Evolutionary conservation across 305 asterid genomes (phyloP), one percentile per base, ranked within the genome.

Genomic region (Fraxinus greggii): DNA sequence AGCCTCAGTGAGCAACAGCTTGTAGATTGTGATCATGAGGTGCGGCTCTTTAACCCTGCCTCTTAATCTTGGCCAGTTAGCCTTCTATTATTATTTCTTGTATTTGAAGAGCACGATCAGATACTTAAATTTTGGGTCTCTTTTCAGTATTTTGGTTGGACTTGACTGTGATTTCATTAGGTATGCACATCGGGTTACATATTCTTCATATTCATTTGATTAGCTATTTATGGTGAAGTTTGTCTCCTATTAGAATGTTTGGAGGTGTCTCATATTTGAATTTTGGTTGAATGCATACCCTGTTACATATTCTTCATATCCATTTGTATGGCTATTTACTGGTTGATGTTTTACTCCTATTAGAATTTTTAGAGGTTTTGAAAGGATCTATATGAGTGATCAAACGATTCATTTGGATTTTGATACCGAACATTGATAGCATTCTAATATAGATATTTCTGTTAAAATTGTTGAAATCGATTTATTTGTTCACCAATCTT

Each of bases 1-100:
- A 86, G 85, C 77, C 89, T 86, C 85, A 83, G 89, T 63, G 89
- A 86, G 79, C 89, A 86, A 28, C 89, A 86, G 79, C 88, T 86
- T 26, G 88, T 86, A 59, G 88, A 86, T 73, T 86, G 88, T 80
- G 88, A 86, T 74, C 88, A 86, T 73, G 86, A 83, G 88, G 88
- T 85, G 19, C 19, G 59, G n/a, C 13, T 78, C 74, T 51, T 51
- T 51, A 51, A 51, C 61, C 61, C 61, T 51, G 4, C 1, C 48
- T 42, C 54, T 42, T 42, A 42, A 12, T 42, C 45, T 38, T 38
- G 13, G 45, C 45, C 45, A 38, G 45, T 42, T 42, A n/a, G 17
- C 54, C 54, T 42, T 42, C 17, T 42, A 42, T 10, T 42, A n/a
- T n/a, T 42, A 3, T 13, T 42, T 12, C n/a, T 42, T 12, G 4